Evolutionary conservation across 805 yeast genomes (phyloP), one percentile per base, ranked within the genome.

Genomic region (Candida lessepsii): DNA sequence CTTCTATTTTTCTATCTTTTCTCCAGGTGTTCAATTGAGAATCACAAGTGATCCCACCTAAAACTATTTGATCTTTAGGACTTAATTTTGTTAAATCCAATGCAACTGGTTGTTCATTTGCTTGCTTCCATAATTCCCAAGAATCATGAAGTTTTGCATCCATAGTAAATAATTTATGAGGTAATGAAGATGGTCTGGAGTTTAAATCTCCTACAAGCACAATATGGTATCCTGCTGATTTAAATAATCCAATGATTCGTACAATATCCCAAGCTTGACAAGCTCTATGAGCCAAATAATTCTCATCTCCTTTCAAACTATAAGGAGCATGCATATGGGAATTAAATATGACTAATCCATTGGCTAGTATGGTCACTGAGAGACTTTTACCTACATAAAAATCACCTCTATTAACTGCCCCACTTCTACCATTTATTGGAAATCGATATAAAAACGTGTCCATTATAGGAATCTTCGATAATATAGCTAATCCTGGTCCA

Each of bases 301-400:
- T 84, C 2, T 95, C 95, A 60, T 89, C 96, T 2, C 98, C 98
- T 0, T 68, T 62, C 13, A 64, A 54, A 5, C 51, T 54, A 56
- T 93, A 93, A 0, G 99, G 99, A 1, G 99, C 99, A 61, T 93
- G 99, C 93, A 93, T 83, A 59, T 93, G 99, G 13, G 96, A 82
- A 56, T 90, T 91, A 54, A 93, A 65, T 4, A 93, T 63, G 2
- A 95, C 97, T 29, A 93, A 65, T 4, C 83, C 83, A 5, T 70
- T 57, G 2, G 73, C 65, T 29, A 93, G 65, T 11, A 63, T 43
- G 0, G 95, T 84, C 3, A 88, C 79, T 1, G 95, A 84, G 14
- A 88, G 77, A 7, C 91, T 76, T 57, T 93, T 93, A 7, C 99
- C 99, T 16, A 93, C 99, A 50, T 78, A 87, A 96, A 97, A 93